A percentile compares a stretch with the other conserved stretches of the same genome.
Evolutionary conservation across 1,284 basidiomycete genomes (phyloP).

Genomic region (Uromyces viciae-fabae): DNA sequence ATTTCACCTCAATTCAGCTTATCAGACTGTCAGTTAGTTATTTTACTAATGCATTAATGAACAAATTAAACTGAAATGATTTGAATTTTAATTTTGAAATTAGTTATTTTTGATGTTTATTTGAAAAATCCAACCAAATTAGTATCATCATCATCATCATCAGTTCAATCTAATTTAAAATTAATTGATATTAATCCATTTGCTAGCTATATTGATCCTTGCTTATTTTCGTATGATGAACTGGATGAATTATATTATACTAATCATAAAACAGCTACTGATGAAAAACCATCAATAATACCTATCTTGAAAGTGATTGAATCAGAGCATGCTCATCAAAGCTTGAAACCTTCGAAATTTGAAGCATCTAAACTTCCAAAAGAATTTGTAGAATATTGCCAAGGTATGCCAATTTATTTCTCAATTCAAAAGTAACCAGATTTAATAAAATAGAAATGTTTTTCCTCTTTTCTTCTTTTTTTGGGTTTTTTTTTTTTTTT

Average conservation of each 20-base stretch:
- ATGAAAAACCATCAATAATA: background rate
- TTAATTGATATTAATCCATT: constrained; percentile 88
- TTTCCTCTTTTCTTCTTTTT: background rate
- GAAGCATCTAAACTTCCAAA: constrained; percentile 15
- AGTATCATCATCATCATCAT: background rate
- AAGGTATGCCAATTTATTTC: constrained; percentile 9
- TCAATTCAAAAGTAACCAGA: background rate
- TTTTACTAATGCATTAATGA: background rate
- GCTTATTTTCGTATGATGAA: constrained; percentile 79
- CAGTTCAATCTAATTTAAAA: constrained; percentile 46
- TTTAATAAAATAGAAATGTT: background rate
- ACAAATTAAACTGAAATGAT: background rate
- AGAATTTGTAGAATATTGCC: constrained; percentile 20
- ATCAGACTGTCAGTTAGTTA: constrained; percentile 30
- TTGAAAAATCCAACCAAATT: constrained; percentile 18
- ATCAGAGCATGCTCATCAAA: constrained; percentile 16
- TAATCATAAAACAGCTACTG: background rate
- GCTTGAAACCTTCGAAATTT: constrained; percentile 30
- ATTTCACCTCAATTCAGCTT: constrained; percentile 22
- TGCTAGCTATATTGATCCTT: constrained; percentile 74
- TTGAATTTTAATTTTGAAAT: background rate
- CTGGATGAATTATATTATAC: constrained; percentile 55
- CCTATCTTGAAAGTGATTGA: constrained; percentile 13
- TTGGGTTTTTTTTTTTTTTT: background rate
- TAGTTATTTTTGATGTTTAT: constrained; percentile 43